Base-by-base conservation (phyloP, 2,329 filamentous ascomycete genomes). In the Byssochlamys sp. region DNA sequence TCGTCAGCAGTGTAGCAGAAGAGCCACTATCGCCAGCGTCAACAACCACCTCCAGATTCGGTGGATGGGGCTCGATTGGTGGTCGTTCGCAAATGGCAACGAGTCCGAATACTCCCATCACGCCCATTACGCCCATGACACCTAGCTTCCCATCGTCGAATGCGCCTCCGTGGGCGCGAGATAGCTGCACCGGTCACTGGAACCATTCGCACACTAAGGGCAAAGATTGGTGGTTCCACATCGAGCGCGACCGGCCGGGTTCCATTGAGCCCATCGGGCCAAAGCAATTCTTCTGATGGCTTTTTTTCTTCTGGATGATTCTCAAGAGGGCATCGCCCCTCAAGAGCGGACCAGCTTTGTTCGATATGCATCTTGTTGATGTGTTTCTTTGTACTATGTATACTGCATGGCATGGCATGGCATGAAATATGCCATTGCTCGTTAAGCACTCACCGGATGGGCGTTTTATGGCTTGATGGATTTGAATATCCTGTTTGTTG, bases 161-260 rank as follows among this genome's bases (percentile, higher is more conserved):
- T 2, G 62, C 64, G 27, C 64, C 73, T 5, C 71, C 71, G 10
- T 76, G 73, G 73, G 69, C 71, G 19, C 71, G 70, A 57, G 74
- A 76, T 55, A 70, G 67, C n/a, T 77, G 74, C 59, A 76, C 73
- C 48, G 74, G 74, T 7, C 71, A 72, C 4, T 77, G 74, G 74
- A 77, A 77, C 58, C 69, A 69, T 50, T 63, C 65, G 19, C 72
- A 75, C 59, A 72, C 69, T 56, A 63, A 55, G 48, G 73, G 73
- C 26, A 70, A 73, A 39, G 74, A 76, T 26, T 77, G 74, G 74
- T 76, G 74, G 74, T 73, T 70, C 58, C 74, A 77, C 58, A 70
- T 75, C 64, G 74, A 77, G 62, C 69, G 74, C 48, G 74, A 76
- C 58, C 71, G 72, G 35, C 69, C 70, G 11, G 63, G 64, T 31